These are phyloP conservation scores for Penium margaritaceum DNA, from an alignment of 139 green algal genomes.

Conservation along the genomic window DNA sequence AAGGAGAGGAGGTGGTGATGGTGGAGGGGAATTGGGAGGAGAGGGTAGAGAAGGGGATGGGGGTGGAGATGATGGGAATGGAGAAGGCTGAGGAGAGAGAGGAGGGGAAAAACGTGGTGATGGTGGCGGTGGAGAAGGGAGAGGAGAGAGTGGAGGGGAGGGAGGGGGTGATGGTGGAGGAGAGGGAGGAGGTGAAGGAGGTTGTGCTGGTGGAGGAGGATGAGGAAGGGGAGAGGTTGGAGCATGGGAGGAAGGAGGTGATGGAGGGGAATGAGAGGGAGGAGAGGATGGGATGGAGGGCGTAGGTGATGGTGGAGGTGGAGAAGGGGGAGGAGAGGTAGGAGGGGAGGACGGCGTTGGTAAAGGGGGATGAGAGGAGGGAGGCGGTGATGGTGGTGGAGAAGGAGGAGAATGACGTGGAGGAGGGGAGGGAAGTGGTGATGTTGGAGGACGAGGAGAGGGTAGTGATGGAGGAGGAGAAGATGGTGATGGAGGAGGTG, in stretches of 20 bases:
- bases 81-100: neutral
- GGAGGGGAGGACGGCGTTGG: neutral
- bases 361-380: neutral
- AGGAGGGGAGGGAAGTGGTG: neutral
- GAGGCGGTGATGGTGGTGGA: slow-evolving; percentile 1
- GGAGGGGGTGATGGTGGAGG: slow-evolving; percentile 8
- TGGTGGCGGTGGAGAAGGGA: neutral
- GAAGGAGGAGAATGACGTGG: neutral
- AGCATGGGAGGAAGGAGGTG: neutral
- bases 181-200: slow-evolving; percentile 11
- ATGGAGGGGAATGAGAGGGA: neutral
- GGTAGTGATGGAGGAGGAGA: neutral
- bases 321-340: neutral
- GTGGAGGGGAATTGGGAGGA: neutral
- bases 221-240: neutral
- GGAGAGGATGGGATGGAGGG: neutral
- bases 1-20: neutral
- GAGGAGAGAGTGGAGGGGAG: slow-evolving; percentile 4
- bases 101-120: slow-evolving; percentile 1
- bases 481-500: neutral
- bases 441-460: neutral
- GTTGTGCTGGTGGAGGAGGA: neutral
- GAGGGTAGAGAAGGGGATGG: neutral
- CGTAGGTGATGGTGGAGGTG: neutral
- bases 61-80: neutral